Evolutionary conservation across 768 basidiomycete species (phyloP).

Genomic region (Lactarius quietus): DNA sequence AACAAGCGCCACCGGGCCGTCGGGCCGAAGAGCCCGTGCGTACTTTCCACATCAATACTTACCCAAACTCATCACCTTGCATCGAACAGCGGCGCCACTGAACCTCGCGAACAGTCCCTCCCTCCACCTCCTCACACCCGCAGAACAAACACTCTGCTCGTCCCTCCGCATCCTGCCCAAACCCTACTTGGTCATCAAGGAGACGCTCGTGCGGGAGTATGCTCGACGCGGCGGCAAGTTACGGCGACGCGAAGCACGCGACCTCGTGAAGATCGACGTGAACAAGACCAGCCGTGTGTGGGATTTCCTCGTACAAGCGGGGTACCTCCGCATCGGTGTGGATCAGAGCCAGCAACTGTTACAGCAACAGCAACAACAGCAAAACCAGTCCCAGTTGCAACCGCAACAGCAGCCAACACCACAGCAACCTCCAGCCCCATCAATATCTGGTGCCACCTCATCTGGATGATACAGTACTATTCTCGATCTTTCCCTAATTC

Average conservation of each 20-base stretch:
- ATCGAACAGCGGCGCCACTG: slow-evolving; percentile 55
- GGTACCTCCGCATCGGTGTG: slow-evolving; percentile 63
- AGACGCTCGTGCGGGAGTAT: slow-evolving; percentile 91
- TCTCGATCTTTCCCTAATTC: not conserved
- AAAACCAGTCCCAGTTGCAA: slow-evolving; percentile 1
- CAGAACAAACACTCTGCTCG: slow-evolving; percentile 87
- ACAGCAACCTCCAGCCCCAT: slow-evolving; percentile 12
- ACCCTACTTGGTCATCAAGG: slow-evolving; percentile 94
- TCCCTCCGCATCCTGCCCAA: slow-evolving; percentile 88
- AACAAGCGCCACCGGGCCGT: slow-evolving; percentile 35
- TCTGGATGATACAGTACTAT: slow-evolving; percentile 14
- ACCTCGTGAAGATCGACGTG: slow-evolving; percentile 89
- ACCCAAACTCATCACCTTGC: not conserved
- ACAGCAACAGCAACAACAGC: slow-evolving; percentile 37
- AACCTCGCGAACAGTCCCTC: slow-evolving; percentile 90
- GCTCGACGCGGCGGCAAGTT: slow-evolving; percentile 85
- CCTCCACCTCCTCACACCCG: slow-evolving; percentile 82
- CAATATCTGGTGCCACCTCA: slow-evolving; percentile 14
- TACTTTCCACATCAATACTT: slow-evolving; percentile 7
- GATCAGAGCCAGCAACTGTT: slow-evolving; percentile 35
- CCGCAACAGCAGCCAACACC: slow-evolving; percentile 10
- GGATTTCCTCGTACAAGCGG: slow-evolving; percentile 88
- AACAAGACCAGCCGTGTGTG: slow-evolving; percentile 90
- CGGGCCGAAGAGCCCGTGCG: slow-evolving; percentile 44
- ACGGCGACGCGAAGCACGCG: slow-evolving; percentile 82